Evolutionary conservation across 192 early-diverging fungal genomes (phyloP).

Genomic region (Linnemannia elongata): DNA sequence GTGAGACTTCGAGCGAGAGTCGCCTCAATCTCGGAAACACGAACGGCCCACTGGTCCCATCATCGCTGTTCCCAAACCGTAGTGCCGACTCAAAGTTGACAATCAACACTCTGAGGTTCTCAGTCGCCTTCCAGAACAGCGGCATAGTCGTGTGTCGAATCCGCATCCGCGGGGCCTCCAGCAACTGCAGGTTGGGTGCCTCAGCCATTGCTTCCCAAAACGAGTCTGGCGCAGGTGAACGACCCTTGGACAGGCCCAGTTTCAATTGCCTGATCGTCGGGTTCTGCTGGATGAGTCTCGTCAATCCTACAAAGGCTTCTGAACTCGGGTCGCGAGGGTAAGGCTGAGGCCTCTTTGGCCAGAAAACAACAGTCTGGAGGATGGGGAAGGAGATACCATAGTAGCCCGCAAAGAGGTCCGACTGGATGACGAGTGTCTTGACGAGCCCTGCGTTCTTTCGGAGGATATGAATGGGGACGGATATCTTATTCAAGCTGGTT

Average conservation of each 20-base stretch:
- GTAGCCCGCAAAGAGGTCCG: background rate
- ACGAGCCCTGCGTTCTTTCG: background rate
- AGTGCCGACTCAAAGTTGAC: background rate
- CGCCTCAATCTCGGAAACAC: background rate
- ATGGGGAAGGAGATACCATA: background rate
- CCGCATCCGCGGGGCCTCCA: background rate
- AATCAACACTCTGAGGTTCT: background rate
- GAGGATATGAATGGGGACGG: background rate
- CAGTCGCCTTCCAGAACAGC: background rate
- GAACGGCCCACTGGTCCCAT: background rate
- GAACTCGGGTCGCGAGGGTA: background rate
- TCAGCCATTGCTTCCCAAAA: background rate
- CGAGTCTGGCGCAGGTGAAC: background rate
- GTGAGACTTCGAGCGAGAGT: background rate
- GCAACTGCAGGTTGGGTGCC: background rate
- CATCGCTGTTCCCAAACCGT: background rate
- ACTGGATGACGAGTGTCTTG: background rate
- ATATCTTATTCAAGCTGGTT: background rate
- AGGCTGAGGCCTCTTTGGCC: background rate
- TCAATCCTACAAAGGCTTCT: background rate
- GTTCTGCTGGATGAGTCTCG: background rate
- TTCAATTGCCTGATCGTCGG: background rate
- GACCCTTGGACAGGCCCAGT: background rate
- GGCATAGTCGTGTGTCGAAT: background rate
- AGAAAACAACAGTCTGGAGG: background rate